Evolutionary conservation across 441 rosid genomes (phyloP).

Genomic region (Populus tomentosa): DNA sequence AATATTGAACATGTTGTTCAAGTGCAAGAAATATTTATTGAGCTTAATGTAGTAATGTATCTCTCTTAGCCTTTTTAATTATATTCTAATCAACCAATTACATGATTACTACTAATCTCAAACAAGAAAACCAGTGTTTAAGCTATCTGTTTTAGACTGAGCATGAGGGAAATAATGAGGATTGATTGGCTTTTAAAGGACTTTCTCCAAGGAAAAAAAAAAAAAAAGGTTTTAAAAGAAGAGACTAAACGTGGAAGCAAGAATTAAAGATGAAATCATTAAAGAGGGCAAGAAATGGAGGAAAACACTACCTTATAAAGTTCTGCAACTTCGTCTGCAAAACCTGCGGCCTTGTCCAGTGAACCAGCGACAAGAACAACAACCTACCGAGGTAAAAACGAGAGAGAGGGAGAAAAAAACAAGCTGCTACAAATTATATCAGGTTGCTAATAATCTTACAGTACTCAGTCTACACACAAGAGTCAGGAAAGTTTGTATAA

Average conservation of each 20-base stretch:
- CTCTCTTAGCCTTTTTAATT: not conserved
- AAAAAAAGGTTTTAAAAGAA: not conserved
- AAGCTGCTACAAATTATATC: conserved; percentile 15
- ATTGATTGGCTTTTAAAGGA: not conserved
- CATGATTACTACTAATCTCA: not conserved
- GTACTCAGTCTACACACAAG: conserved; percentile 9
- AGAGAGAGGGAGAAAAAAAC: conserved; percentile 1
- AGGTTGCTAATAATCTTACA: not conserved
- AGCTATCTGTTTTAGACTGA: not conserved
- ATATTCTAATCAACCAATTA: not conserved
- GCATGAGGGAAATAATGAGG: not conserved
- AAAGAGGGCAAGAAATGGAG: conserved; percentile 2
- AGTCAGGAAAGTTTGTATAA: conserved; percentile 21
- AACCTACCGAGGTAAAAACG: conserved; percentile 32
- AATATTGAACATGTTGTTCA: not conserved
- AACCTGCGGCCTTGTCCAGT: conserved; percentile 41
- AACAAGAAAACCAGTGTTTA: not conserved
- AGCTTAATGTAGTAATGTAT: too few species aligned
- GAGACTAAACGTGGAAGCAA: not conserved
- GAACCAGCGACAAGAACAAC: conserved; percentile 46
- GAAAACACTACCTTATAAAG: conserved; percentile 31
- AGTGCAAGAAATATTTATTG: not conserved
- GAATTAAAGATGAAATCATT: not conserved
- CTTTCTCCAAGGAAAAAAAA: not conserved
- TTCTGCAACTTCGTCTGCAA: conserved; percentile 27